phyloP scores from a whole-genome alignment of 2,329 filamentous ascomycete genomes.

The Cytospora piceicola region DNA sequence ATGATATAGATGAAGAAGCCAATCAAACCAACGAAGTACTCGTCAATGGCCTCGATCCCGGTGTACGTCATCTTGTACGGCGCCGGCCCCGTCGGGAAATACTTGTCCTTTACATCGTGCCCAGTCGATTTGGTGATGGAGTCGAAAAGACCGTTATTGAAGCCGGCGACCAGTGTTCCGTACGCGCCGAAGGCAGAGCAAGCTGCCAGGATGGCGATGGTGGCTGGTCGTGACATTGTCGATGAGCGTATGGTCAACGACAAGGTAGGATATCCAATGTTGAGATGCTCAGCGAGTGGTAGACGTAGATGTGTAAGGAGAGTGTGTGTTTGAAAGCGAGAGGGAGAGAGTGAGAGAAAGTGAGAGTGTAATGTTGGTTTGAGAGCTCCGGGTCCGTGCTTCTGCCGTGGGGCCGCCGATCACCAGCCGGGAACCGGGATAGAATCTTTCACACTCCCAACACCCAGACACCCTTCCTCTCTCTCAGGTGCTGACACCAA shows the following conservation, averaged over 20 bases:
- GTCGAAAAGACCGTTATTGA: constrained; percentile 21
- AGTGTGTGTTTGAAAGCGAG: no score
- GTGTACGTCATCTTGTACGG: constrained; percentile 29
- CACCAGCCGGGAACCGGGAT: no score
- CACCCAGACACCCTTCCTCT: no score
- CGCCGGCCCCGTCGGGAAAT: constrained; percentile 23
- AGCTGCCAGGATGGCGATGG: constrained; percentile 11
- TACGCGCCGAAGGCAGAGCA: constrained; percentile 30
- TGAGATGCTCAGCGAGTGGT: neutral
- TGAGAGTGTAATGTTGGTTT: no score
- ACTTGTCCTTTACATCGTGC: constrained; percentile 1
- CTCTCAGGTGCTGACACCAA: neutral
- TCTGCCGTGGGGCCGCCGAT: no score
- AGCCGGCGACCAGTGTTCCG: constrained; percentile 9
- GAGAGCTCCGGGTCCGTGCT: no score
- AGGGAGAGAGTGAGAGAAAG: no score
- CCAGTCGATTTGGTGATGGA: constrained; percentile 7
- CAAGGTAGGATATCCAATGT: neutral
- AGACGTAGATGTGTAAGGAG: no score
- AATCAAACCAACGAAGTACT: constrained; percentile 17
- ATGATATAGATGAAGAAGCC: constrained; percentile 29
- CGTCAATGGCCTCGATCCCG: constrained; percentile 26
- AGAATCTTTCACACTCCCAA: no score
- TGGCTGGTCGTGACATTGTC: neutral
- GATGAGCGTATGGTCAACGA: neutral